These are phyloP conservation scores for Xanthoconium purpureum DNA, from an alignment of 768 basidiomycete species.

Conservation along the genomic window DNA sequence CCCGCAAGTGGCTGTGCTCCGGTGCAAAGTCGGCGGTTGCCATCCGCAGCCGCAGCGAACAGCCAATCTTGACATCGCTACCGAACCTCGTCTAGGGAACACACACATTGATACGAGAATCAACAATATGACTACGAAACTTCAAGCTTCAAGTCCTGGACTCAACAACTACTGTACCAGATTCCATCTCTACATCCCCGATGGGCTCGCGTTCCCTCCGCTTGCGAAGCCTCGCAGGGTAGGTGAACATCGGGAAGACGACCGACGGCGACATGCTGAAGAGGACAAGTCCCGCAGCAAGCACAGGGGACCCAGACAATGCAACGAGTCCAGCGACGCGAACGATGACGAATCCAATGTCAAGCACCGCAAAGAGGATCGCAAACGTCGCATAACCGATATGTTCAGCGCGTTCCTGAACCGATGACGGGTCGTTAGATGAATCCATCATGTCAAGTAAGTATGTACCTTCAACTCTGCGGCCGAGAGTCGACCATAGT, in stretches of 20 bases:
- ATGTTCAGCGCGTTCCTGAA: constrained; percentile 10
- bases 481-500: constrained; percentile 23
- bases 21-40: background rate
- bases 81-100: too few species aligned
- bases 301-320: constrained; percentile 9
- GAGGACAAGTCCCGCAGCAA: constrained; percentile 13
- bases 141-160: background rate
- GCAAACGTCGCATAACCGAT: constrained; percentile 18
- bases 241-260: constrained; percentile 3
- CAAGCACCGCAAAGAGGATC: constrained; percentile 15
- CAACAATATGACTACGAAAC: background rate
- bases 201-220: background rate
- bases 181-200: constrained; percentile 1
- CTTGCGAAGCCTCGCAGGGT: background rate
- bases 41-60: constrained; percentile 3
- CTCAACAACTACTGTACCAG: background rate
- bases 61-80: background rate
- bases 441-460: background rate
- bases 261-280: constrained; percentile 5
- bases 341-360: constrained; percentile 20
- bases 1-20: constrained; percentile 3
- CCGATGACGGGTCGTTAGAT: background rate
- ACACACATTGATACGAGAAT: too few species aligned
- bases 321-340: constrained; percentile 13
- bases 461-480: constrained; percentile 22